Evolutionary conservation across 31 red algal genomes (phyloP).

Genomic region (Pterothamnion heteromorphum): DNA sequence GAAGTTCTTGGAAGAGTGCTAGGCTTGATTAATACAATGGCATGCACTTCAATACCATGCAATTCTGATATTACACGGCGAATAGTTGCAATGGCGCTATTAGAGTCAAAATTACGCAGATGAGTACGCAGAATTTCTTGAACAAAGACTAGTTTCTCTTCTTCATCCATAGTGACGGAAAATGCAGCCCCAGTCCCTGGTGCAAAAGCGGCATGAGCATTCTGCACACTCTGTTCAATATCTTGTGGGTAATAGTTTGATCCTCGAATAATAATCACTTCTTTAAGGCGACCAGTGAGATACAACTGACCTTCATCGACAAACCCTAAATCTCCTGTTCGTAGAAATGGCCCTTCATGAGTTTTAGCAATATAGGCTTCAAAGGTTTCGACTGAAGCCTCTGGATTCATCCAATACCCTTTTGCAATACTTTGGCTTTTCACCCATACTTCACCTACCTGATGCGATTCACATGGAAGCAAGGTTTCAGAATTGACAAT

Average conservation of each 20-base stretch:
- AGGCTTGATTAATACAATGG: not conserved
- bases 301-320: not conserved
- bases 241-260: slow-evolving; percentile 26
- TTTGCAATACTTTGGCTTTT: not conserved
- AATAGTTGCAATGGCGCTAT: not conserved
- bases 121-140: not conserved
- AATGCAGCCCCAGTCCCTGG: not conserved
- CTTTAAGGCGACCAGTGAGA: slow-evolving; percentile 5
- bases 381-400: not conserved
- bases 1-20: not conserved
- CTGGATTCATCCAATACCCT: slow-evolving; percentile 8
- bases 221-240: not conserved
- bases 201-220: not conserved
- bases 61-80: not conserved
- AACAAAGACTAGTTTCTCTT: not conserved
- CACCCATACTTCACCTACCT: slow-evolving; percentile 14
- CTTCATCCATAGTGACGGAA: not conserved
- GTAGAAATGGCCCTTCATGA: not conserved
- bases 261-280: slow-evolving; percentile 28
- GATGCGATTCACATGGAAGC: not conserved
- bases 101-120: not conserved
- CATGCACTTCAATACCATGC: not conserved
- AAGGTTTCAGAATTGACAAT: slow-evolving; percentile 21
- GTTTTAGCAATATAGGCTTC: not conserved
- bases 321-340: slow-evolving; percentile 23